Evolutionary conservation across 2,329 filamentous ascomycete genomes (phyloP), one percentile per base, ranked within the genome.

Genomic region (Botrytis cinerea): DNA sequence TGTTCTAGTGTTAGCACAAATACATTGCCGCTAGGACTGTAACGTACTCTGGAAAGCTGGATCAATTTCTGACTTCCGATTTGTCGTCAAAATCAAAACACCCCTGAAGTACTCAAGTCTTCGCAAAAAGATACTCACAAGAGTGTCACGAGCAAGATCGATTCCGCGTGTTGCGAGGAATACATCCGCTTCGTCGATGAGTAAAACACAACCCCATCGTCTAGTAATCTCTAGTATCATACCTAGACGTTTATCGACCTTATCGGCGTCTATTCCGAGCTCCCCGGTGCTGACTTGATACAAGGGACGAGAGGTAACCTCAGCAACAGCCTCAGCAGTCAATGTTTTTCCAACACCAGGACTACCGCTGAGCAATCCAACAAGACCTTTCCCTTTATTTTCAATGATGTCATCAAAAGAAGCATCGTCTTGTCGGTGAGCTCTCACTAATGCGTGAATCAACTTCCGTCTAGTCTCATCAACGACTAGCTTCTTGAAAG

Each of bases 131-230:
- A 70, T 73, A 16, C 60, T 67, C 4, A 63, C 57, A 2, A 73
- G 57, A 8, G 71, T 64, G 46, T 73, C 62, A 25, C 66, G 60
- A 25, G 71, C 46, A 28, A 73, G 45, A 20, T 62, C 57, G 12
- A 20, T 45, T 40, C 59, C 57, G 6, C 71, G 66, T 8, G 62
- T 60, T 54, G 22, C 43, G 5, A 70, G 32, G 6, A 73, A 70
- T 18, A 64, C 66, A n/a, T 70, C 57, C 9, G 71, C 71, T 35
- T 73, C 71, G 10, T 73, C 71, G 10, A 73, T 64, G 32, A 73
- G 71, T 3, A 70, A n/a, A 43, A 73, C 64, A 14, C 64, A 68
- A 40, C 59, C 46, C 72, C 72, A 73, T 45, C 45, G 20, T 28
- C 43, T 35, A 28, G n/a, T 40, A 22, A 70, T 61, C 18, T 73